These are phyloP conservation scores for Pyrus pyrifolia DNA, from an alignment of 306 rosid species.

Conservation along the genomic window DNA sequence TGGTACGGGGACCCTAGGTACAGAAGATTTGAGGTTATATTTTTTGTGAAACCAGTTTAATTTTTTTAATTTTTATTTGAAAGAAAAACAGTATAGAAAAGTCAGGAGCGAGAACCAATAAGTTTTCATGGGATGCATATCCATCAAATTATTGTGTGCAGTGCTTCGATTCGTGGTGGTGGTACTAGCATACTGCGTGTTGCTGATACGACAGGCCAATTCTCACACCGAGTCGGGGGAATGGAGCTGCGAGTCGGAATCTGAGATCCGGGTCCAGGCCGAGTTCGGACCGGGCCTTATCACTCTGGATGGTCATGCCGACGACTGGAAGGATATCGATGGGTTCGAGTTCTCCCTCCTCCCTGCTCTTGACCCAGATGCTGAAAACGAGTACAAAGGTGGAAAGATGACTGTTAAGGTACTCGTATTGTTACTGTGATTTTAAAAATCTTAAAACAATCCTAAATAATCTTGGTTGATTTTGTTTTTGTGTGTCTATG, in stretches of 20 bases:
- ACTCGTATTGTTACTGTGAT: neutral
- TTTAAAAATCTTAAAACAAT: neutral
- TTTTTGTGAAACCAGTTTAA: too few species aligned
- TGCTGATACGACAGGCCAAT: slow-evolving; percentile 34
- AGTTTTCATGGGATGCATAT: too few species aligned
- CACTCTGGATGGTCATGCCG: slow-evolving; percentile 83
- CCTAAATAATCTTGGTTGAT: neutral
- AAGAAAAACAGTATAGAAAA: too few species aligned
- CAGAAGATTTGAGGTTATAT: too few species aligned
- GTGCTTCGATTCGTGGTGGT: slow-evolving; percentile 41
- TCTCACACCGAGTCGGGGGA: slow-evolving; percentile 78
- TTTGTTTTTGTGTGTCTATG: neutral
- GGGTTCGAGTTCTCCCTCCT: slow-evolving; percentile 73
- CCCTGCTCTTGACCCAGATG: slow-evolving; percentile 81
- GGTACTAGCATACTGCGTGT: slow-evolving; percentile 14
- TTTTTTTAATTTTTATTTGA: too few species aligned
- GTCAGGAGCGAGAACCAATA: too few species aligned
- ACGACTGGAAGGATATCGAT: slow-evolving; percentile 84
- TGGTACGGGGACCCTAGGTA: too few species aligned
- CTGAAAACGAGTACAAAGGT: slow-evolving; percentile 56
- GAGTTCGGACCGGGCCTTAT: slow-evolving; percentile 61
- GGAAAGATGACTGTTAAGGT: slow-evolving; percentile 89
- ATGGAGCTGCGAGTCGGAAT: slow-evolving; percentile 70
- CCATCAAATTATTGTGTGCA: neutral
- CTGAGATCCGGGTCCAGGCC: slow-evolving; percentile 56